phyloP scores from a whole-genome alignment of 2,329 filamentous ascomycete genomes.

The Cordyceps cicadae region DNA sequence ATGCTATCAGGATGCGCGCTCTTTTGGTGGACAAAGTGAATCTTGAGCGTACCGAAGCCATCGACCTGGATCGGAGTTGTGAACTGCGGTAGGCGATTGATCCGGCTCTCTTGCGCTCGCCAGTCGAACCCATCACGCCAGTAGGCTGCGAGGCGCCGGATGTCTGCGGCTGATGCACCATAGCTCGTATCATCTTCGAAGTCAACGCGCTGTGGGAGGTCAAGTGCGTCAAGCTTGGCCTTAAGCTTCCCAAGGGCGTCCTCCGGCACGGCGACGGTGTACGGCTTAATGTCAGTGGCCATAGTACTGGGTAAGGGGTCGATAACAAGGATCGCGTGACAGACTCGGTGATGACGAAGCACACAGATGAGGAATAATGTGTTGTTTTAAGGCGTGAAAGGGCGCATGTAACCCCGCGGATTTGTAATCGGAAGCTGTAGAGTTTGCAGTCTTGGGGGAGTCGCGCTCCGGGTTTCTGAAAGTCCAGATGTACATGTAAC shows the following conservation, averaged over 20 bases:
- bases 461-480: neutral
- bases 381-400: neutral
- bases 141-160: constrained; percentile 20
- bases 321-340: neutral
- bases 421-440: neutral
- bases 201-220: constrained; percentile 16
- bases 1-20: constrained; percentile 42
- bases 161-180: constrained; percentile 19
- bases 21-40: constrained; percentile 54
- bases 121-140: constrained; percentile 45
- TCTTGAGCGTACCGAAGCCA: constrained; percentile 45
- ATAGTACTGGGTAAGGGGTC: neutral
- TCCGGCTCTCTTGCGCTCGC: constrained; percentile 42
- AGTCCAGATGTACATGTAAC: neutral
- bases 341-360: neutral
- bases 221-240: constrained; percentile 18
- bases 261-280: constrained; percentile 22
- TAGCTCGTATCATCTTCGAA: constrained; percentile 16
- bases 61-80: constrained; percentile 39
- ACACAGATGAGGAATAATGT: neutral
- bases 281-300: constrained; percentile 19
- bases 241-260: constrained; percentile 17
- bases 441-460: neutral
- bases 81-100: constrained; percentile 51
- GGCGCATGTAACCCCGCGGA: neutral